Evolutionary conservation across 1,139 yeast species (phyloP).

Genomic region (Nakaseomyces bracarensis): DNA sequence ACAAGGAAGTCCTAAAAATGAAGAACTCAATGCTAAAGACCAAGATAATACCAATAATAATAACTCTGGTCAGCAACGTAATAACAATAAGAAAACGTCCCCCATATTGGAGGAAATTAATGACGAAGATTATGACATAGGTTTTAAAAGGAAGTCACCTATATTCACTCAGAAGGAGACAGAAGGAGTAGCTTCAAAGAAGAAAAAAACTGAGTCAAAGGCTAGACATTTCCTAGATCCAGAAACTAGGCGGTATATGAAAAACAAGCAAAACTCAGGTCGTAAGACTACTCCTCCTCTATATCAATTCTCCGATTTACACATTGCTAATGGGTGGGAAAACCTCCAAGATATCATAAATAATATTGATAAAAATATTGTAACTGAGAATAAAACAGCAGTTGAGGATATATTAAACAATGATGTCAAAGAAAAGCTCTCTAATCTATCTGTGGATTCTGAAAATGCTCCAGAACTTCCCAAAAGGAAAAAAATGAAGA

Average conservation of each 20-base stretch:
- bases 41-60: too few species aligned
- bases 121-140: conserved; percentile 2
- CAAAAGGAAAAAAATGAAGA: not conserved
- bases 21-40: not conserved
- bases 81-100: not conserved
- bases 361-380: conserved; percentile 10
- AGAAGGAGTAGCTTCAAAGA: conserved; percentile 6
- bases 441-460: not conserved
- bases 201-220: conserved; percentile 10
- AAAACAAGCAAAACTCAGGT: conserved; percentile 13
- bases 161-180: not conserved
- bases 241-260: conserved; percentile 20
- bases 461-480: conserved; percentile 1
- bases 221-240: conserved; percentile 15
- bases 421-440: not conserved
- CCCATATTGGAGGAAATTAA: conserved; percentile 3
- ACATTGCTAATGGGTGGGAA: conserved; percentile 18
- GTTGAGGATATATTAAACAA: not conserved
- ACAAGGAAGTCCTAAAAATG: not conserved
- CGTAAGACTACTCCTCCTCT: conserved; percentile 23
- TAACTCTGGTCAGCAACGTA: too few species aligned
- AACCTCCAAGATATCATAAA: conserved; percentile 19
- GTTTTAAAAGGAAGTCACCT: conserved; percentile 5
- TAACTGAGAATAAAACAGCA: not conserved
- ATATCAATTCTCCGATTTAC: conserved; percentile 14